These are phyloP conservation scores for Leptographium flavum DNA, from an alignment of 2,329 filamentous ascomycete species.

Conservation along the genomic window DNA sequence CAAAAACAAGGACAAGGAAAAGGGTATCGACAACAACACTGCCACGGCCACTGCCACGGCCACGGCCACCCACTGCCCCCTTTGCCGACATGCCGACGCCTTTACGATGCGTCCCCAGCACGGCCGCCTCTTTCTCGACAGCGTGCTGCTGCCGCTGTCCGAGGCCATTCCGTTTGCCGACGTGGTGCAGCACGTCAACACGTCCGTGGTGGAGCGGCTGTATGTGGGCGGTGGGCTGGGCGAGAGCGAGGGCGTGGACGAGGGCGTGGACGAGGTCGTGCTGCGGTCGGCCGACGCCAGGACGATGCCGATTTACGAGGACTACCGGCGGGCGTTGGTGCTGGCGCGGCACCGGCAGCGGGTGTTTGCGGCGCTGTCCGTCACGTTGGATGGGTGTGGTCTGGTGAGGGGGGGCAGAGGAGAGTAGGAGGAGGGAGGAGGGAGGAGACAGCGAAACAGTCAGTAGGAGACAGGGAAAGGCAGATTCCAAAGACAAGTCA, in stretches of 20 bases:
- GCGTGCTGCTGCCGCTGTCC: slow-evolving; percentile 9
- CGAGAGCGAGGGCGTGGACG: no score
- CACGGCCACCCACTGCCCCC: background rate
- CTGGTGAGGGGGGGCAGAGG: background rate
- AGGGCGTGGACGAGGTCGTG: background rate
- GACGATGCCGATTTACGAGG: slow-evolving; percentile 6
- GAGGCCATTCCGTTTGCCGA: slow-evolving; percentile 2
- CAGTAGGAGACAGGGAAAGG: no score
- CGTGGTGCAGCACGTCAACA: slow-evolving; percentile 7
- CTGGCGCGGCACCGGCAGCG: slow-evolving; percentile 2
- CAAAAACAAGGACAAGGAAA: background rate
- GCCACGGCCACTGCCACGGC: background rate
- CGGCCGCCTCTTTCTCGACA: slow-evolving; percentile 7
- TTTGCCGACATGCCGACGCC: background rate
- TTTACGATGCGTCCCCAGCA: slow-evolving; percentile 10
- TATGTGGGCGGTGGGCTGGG: slow-evolving; percentile 2
- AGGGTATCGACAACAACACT: background rate
- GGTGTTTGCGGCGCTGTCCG: slow-evolving; percentile 1
- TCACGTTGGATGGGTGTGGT: slow-evolving; percentile 2
- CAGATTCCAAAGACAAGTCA: no score
- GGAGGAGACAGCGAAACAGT: no score
- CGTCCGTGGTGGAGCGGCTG: slow-evolving; percentile 5
- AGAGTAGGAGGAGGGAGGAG: background rate
- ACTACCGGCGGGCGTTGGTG: slow-evolving; percentile 6
- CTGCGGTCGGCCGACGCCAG: background rate